These are phyloP conservation scores for Aspergillus melleus DNA, from an alignment of 2,329 filamentous ascomycete genomes.

Conservation along the genomic window DNA sequence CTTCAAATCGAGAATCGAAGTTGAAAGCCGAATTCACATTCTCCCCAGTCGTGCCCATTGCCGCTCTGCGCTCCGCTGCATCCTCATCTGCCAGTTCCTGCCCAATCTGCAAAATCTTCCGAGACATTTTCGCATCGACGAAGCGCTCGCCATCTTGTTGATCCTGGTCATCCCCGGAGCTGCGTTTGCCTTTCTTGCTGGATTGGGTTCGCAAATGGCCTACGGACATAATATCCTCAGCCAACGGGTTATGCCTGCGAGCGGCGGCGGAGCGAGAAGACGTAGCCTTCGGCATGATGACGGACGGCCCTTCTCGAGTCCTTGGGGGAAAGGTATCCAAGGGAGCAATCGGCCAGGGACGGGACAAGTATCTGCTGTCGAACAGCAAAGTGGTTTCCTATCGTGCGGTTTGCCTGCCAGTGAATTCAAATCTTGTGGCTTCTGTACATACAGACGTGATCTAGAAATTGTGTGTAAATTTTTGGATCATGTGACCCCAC, in stretches of 20 bases:
- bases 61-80: slow-evolving; percentile 49
- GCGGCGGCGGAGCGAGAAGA: slow-evolving; percentile 56
- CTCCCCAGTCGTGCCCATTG: slow-evolving; percentile 40
- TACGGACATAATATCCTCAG: slow-evolving; percentile 77
- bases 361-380: not conserved
- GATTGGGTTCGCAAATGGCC: slow-evolving; percentile 71
- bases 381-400: not conserved
- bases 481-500: slow-evolving; percentile 33
- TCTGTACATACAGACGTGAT: slow-evolving; percentile 8
- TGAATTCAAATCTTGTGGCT: not conserved
- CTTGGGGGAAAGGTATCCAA: not conserved
- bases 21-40: slow-evolving; percentile 68
- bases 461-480: slow-evolving; percentile 35
- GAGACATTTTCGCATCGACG: slow-evolving; percentile 83
- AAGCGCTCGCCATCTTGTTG: slow-evolving; percentile 66
- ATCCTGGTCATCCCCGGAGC: slow-evolving; percentile 55
- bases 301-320: not conserved
- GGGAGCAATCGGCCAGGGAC: not conserved
- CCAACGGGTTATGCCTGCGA: slow-evolving; percentile 84
- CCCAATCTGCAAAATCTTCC: slow-evolving; percentile 85
- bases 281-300: slow-evolving; percentile 75
- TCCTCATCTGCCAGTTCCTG: slow-evolving; percentile 87
- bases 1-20: slow-evolving; percentile 73
- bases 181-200: slow-evolving; percentile 67
- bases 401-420: not conserved